A percentile compares a stretch with the other conserved stretches of the same genome.
These are phyloP conservation scores for Vicia sativa DNA, from an alignment of 306 rosid genomes.

Conservation along the genomic window DNA sequence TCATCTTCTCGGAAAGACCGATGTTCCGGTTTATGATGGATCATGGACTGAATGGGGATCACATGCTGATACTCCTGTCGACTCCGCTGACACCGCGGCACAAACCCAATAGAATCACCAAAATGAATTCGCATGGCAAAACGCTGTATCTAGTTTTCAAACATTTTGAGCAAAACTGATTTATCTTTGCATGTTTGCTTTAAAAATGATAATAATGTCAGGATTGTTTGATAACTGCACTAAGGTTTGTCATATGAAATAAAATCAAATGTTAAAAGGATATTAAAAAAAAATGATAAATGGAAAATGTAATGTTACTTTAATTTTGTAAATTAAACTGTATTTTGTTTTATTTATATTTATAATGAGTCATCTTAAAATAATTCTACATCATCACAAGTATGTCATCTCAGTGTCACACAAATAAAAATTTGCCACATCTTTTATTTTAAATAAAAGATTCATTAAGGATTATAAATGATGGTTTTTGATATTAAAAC, in stretches of 20 bases:
- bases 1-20: slow-evolving; percentile 77
- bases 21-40: slow-evolving; percentile 90
- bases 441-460: too few relatives aligned
- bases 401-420: too few relatives aligned
- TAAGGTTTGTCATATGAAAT: not conserved
- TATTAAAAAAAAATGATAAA: too few relatives aligned
- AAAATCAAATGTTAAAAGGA: not conserved
- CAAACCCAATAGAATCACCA: slow-evolving; percentile 8
- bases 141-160: slow-evolving; percentile 18
- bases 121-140: slow-evolving; percentile 24
- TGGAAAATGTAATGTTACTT: too few relatives aligned
- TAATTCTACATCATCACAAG: not conserved
- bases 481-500: too few relatives aligned
- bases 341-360: too few relatives aligned
- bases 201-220: not conserved
- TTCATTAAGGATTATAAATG: too few relatives aligned
- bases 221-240: not conserved
- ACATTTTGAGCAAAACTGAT: not conserved
- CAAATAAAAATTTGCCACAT: too few relatives aligned
- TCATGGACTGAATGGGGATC: slow-evolving; percentile 99
- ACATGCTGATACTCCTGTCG: slow-evolving; percentile 73
- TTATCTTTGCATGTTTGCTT: slow-evolving; percentile 15
- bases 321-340: too few relatives aligned
- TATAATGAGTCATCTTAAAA: not conserved
- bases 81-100: slow-evolving; percentile 46